Evolutionary conservation across 352 stramenopile genomes (phyloP), one percentile per base, ranked within the genome.

Genomic region (Globisporangium paddicum): DNA sequence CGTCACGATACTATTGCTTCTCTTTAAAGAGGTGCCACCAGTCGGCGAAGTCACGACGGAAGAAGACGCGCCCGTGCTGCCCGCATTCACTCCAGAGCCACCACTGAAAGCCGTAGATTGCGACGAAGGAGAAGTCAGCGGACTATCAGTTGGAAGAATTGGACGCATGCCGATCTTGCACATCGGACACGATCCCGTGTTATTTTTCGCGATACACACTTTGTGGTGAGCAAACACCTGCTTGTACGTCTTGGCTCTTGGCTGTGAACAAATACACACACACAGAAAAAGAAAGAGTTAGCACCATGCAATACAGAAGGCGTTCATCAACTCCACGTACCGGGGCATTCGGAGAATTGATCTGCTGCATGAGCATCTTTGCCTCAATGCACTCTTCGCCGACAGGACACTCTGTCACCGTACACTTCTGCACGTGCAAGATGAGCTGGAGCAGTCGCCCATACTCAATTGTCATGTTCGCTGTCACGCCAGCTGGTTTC

Each of bases 201-300:
- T 91, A 46, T 87, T 90, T 66, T 89, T 92, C 37, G 74, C 71
- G 10, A 89, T 4, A 55, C 86, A 95, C 19, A 81, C 74, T 53
- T 95, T 93, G 74, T 90, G 85, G 65, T 95, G 86, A 0, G 73
- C 65, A 26, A 86, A 93, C 11, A 95, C 79, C 69, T 95, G 82
- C 53, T 90, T 89, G 75, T 89, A 93, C 16, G 86, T 95, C 52
- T 90, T 87, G 2, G 83, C 86, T n/a, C 82, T 82, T 21, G 63
- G 71, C 77, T 87, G 44, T 19, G n/a, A 7, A 23, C 30, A 14
- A 57, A 34, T 28, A 14, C n/a, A n/a, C n/a, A n/a, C n/a, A 13
- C 0, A 16, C 41, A 32, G 23, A 21, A 44, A 62, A 16, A 13
- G 5, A 47, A 28, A 48, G 23, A 28, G 14, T 21, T n/a, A 51